Conservation (phyloP, 768 basidiomycete genomes). For the Rhizopogon vesiculosus region DNA sequence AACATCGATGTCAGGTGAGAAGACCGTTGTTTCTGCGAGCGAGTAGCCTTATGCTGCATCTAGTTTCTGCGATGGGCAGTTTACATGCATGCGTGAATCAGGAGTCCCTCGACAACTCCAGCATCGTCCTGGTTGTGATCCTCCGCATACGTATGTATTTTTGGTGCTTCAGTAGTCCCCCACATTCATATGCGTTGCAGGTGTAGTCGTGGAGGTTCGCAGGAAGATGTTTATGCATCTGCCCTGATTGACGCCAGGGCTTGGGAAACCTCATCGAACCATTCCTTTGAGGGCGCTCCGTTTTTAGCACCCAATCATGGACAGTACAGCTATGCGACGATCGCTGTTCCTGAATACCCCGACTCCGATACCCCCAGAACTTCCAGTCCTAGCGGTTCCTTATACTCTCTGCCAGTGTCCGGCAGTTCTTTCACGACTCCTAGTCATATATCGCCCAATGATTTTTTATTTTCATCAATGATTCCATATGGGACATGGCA, state of each 20-base stretch:
- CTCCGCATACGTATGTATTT: neutral
- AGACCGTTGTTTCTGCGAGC: neutral
- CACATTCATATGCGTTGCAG: neutral
- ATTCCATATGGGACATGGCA: too few species aligned
- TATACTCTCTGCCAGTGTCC: too few species aligned
- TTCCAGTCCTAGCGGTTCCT: too few species aligned
- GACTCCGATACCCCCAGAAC: neutral
- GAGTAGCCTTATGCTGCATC: neutral
- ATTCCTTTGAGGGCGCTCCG: neutral
- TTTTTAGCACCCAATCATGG: neutral
- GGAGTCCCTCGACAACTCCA: neutral
- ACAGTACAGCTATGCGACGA: neutral
- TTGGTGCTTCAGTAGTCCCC: too few species aligned
- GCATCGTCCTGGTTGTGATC: neutral
- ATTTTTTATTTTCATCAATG: too few species aligned
- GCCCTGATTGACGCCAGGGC: neutral
- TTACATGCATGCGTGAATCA: neutral
- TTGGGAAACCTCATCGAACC: neutral
- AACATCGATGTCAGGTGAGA: neutral
- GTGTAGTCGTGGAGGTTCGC: neutral
- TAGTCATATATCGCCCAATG: too few species aligned
- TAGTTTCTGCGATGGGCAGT: neutral
- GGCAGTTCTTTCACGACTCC: too few species aligned
- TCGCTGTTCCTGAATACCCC: neutral
- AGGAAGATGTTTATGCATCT: neutral